These are phyloP conservation scores for Phytophthora vignae DNA, from an alignment of 352 stramenopile genomes.

Conservation along the genomic window DNA sequence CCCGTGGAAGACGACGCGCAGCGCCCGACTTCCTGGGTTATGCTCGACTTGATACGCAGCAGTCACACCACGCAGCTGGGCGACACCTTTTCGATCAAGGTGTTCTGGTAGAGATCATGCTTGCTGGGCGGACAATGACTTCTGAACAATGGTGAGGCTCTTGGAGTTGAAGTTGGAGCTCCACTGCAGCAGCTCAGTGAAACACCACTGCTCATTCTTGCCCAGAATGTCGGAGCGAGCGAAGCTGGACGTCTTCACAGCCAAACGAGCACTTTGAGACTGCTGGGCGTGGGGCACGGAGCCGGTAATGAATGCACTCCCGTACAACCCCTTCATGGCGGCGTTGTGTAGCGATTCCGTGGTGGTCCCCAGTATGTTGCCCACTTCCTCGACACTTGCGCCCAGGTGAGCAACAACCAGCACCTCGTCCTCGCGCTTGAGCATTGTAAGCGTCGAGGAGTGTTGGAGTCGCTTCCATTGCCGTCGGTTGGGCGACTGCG, in stretches of 20 bases:
- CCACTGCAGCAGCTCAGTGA: conserved; percentile 31
- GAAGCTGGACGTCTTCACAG: conserved; percentile 44
- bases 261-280: conserved; percentile 16
- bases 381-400: conserved; percentile 42
- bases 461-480: conserved; percentile 37
- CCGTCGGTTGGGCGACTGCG: conserved; percentile 16
- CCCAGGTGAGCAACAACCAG: conserved; percentile 30
- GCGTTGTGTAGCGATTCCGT: conserved; percentile 28
- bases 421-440: conserved; percentile 37
- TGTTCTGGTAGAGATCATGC: conserved; percentile 13
- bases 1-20: conserved; percentile 54
- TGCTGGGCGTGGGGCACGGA: conserved; percentile 34
- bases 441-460: conserved; percentile 24
- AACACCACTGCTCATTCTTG: conserved; percentile 58
- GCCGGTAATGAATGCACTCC: conserved; percentile 41
- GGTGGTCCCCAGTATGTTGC: conserved; percentile 23
- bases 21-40: conserved; percentile 17
- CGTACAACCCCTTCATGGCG: conserved; percentile 46
- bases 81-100: conserved; percentile 28
- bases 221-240: conserved; percentile 41
- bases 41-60: conserved; percentile 43
- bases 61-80: conserved; percentile 44
- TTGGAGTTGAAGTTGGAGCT: background rate
- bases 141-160: conserved; percentile 38
- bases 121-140: conserved; percentile 17